phyloP scores from a whole-genome alignment of 2,329 filamentous ascomycete genomes.

The Dothistroma septosporum region DNA sequence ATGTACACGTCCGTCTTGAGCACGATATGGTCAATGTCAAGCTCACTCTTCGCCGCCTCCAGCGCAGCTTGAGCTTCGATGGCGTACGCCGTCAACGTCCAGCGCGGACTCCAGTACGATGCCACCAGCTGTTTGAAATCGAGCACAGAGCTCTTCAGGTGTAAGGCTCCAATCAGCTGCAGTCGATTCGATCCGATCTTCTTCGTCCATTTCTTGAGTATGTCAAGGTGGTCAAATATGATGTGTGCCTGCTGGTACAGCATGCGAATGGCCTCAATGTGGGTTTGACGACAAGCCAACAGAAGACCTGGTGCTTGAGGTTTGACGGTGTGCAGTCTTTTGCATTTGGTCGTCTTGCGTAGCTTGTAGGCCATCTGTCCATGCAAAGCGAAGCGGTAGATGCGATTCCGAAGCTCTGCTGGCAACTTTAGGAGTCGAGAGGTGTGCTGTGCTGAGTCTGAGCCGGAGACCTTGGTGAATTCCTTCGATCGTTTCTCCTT shows the following conservation, averaged over 20 bases:
- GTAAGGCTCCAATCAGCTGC: neutral
- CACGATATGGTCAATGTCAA: neutral
- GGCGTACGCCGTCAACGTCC: neutral
- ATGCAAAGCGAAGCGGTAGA: conserved; percentile 3
- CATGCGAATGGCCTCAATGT: conserved; percentile 10
- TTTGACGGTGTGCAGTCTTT: conserved; percentile 1
- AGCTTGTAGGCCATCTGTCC: neutral
- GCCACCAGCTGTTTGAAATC: neutral
- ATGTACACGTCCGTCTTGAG: neutral
- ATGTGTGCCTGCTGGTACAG: conserved; percentile 9
- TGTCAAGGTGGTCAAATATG: neutral
- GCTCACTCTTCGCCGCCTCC: neutral
- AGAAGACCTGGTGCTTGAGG: conserved; percentile 10
- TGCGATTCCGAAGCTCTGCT: conserved; percentile 7
- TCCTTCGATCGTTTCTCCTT: neutral
- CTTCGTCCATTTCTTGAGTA: neutral
- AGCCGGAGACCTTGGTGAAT: neutral
- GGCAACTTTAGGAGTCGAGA: neutral
- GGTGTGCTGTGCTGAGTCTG: neutral
- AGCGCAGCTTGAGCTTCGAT: neutral
- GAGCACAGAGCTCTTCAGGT: neutral
- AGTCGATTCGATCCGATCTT: neutral
- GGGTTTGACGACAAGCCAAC: conserved; percentile 14
- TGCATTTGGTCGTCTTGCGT: neutral
- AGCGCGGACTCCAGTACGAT: neutral